phyloP scores from a whole-genome alignment of 257 asterid species.

The Scutellaria galericulata region DNA sequence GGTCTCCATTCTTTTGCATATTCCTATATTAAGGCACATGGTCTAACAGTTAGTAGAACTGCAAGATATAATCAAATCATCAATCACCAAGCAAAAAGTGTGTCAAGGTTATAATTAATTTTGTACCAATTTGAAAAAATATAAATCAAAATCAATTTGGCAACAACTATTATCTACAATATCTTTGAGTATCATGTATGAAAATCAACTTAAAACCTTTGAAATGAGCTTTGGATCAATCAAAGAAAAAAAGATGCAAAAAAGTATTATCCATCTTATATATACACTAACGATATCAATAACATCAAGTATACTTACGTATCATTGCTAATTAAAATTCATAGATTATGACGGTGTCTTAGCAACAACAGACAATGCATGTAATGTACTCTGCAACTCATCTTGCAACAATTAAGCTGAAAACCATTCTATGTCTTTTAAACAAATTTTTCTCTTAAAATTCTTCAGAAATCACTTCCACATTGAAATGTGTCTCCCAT shows the following conservation, averaged over 20 bases:
- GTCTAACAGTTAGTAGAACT: neutral
- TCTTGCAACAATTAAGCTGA: slow-evolving; percentile 68
- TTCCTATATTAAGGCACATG: neutral
- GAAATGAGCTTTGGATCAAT: too few relatives aligned
- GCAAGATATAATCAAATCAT: neutral
- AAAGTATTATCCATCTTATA: slow-evolving; percentile 14
- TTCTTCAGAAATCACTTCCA: slow-evolving; percentile 69
- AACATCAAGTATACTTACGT: neutral
- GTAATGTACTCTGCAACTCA: slow-evolving; percentile 84
- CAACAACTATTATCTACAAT: slow-evolving; percentile 9
- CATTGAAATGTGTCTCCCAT: too few relatives aligned
- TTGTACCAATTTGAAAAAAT: neutral
- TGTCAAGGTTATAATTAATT: neutral
- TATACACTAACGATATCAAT: slow-evolving; percentile 10
- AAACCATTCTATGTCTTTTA: slow-evolving; percentile 85
- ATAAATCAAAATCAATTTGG: neutral
- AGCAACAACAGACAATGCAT: slow-evolving; percentile 82
- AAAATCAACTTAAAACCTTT: too few relatives aligned
- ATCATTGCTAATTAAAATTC: too few relatives aligned
- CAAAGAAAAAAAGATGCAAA: too few relatives aligned
- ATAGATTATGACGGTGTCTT: slow-evolving; percentile 68
- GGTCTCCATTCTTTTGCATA: too few relatives aligned
- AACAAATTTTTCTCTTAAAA: slow-evolving; percentile 93
- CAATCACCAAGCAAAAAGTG: neutral
- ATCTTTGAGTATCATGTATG: neutral